These are phyloP conservation scores for Quercus glauca DNA, from an alignment of 306 rosid genomes.

Conservation along the genomic window DNA sequence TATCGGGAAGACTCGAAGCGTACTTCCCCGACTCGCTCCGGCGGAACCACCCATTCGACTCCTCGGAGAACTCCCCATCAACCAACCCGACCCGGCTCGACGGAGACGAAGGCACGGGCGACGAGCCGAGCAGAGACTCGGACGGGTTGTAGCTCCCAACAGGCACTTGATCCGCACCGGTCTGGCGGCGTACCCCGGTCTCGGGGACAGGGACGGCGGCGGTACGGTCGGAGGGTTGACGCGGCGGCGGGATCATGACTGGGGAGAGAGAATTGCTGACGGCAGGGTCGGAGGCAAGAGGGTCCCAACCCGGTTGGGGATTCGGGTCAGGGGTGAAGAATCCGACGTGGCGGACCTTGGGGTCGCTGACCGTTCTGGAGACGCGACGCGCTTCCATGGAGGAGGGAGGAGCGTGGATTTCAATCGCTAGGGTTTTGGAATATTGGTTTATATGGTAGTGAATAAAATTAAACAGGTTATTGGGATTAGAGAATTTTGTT, in stretches of 20 bases:
- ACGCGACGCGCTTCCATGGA: conserved; percentile 65
- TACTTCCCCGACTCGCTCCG: conserved; percentile 35
- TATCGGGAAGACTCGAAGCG: conserved; percentile 41
- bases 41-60: conserved; percentile 35
- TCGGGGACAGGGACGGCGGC: conserved; percentile 65
- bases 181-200: conserved; percentile 38
- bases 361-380: conserved; percentile 52
- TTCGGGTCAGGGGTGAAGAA: conserved; percentile 54
- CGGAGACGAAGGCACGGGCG: conserved; percentile 40
- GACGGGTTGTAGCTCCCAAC: conserved; percentile 61
- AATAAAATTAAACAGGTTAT: too few species aligned
- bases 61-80: conserved; percentile 57
- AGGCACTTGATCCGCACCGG: conserved; percentile 30
- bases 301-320: conserved; percentile 30
- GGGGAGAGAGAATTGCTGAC: conserved; percentile 58
- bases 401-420: background rate
- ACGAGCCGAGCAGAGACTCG: conserved; percentile 43
- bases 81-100: conserved; percentile 37
- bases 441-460: too few species aligned
- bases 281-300: conserved; percentile 33
- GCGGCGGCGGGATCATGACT: conserved; percentile 67
- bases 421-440: background rate
- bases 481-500: too few species aligned
- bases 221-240: conserved; percentile 54
- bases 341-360: conserved; percentile 73